Evolutionary conservation across 176 grass and related monocot species (phyloP).

Genomic region (Oryza rufipogon): DNA sequence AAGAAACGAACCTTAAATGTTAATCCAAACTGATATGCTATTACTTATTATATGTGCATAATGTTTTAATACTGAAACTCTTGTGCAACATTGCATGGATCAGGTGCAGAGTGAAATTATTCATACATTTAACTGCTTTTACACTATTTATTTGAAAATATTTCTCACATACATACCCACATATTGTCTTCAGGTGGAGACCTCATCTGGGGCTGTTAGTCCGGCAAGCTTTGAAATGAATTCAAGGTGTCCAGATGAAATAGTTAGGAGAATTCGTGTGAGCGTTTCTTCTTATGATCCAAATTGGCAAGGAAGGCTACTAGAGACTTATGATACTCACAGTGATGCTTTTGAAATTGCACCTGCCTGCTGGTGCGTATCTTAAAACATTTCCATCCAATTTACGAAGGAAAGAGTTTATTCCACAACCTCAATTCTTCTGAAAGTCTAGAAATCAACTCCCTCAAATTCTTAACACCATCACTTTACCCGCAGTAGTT

Average conservation of each 20-base stretch:
- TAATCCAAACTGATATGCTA: constrained; percentile 33
- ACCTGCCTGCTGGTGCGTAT: constrained; percentile 64
- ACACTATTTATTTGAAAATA: constrained; percentile 13
- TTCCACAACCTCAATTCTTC: neutral
- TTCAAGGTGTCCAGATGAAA: constrained; percentile 83
- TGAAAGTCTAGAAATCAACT: neutral
- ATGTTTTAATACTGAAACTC: neutral
- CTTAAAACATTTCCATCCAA: constrained; percentile 16
- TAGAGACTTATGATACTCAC: constrained; percentile 80
- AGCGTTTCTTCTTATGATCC: constrained; percentile 74
- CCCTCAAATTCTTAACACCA: neutral
- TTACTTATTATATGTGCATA: neutral
- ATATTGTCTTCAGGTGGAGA: constrained; percentile 64
- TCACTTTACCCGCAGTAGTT: neutral
- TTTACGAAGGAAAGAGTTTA: constrained; percentile 5
- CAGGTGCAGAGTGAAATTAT: constrained; percentile 2
- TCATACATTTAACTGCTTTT: neutral
- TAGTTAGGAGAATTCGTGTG: constrained; percentile 75
- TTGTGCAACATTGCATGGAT: neutral
- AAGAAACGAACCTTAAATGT: constrained; percentile 16
- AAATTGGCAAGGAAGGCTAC: constrained; percentile 64
- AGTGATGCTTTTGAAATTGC: constrained; percentile 65
- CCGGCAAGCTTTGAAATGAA: constrained; percentile 73
- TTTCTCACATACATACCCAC: neutral
- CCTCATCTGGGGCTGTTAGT: constrained; percentile 59